Evolutionary conservation across 2,329 filamentous ascomycete species (phyloP).

Genomic region (Colletotrichum trifolii): DNA sequence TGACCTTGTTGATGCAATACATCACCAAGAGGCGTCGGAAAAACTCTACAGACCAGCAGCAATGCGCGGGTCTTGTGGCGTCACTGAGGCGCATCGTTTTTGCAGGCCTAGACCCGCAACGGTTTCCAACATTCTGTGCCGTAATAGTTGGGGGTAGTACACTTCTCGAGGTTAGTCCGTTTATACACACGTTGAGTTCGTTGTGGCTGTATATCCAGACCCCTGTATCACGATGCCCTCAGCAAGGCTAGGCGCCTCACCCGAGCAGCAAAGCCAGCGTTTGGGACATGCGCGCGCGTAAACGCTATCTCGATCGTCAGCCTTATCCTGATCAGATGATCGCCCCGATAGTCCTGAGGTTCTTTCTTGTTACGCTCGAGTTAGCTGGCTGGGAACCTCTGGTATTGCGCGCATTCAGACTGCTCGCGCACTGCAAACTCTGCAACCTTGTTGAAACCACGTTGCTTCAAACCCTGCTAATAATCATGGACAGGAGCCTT

Average conservation of each 20-base stretch:
- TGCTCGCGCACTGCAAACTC: too few relatives aligned
- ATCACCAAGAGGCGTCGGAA: slow-evolving; percentile 48
- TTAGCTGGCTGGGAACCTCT: too few relatives aligned
- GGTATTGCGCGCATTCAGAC: too few relatives aligned
- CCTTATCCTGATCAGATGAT: too few relatives aligned
- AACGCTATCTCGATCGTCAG: too few relatives aligned
- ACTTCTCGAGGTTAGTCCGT: slow-evolving; percentile 64
- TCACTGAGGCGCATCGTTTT: slow-evolving; percentile 56
- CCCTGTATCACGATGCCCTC: slow-evolving; percentile 10
- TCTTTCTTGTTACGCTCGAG: too few relatives aligned
- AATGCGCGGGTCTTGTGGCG: slow-evolving; percentile 43
- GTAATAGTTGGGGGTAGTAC: slow-evolving; percentile 69
- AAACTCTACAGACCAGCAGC: slow-evolving; percentile 27
- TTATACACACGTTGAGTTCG: neutral
- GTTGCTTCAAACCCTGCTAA: neutral
- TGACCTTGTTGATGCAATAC: slow-evolving; percentile 65
- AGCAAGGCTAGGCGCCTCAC: neutral
- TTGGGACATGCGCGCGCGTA: neutral
- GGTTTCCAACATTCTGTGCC: slow-evolving; percentile 73
- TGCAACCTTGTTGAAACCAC: too few relatives aligned
- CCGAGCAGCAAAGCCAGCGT: neutral
- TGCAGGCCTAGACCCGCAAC: slow-evolving; percentile 63
- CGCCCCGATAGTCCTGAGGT: too few relatives aligned
- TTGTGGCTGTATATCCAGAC: neutral
- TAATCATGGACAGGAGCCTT: slow-evolving; percentile 32